phyloP scores from a whole-genome alignment of 108 stramenopile genomes.

The Aureococcus anophagefferens region DNA sequence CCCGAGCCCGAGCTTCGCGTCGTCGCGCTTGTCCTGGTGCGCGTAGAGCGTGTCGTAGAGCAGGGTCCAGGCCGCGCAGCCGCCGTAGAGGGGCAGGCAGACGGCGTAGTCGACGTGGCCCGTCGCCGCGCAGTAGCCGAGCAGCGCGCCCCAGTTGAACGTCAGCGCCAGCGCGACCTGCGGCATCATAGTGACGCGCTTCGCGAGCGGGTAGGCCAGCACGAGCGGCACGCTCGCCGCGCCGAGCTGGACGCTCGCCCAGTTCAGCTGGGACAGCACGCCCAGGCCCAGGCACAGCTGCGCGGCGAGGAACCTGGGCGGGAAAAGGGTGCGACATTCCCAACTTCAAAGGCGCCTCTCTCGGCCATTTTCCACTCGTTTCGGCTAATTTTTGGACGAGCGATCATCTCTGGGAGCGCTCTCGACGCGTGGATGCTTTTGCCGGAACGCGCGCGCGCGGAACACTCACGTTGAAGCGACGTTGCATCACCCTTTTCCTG shows the following conservation, averaged over 20 bases:
- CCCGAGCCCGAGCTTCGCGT: slow-evolving; percentile 69
- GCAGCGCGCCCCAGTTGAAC: slow-evolving; percentile 94
- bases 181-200: slow-evolving; percentile 84
- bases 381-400: too few species aligned
- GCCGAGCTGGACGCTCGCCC: slow-evolving; percentile 49
- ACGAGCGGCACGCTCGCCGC: slow-evolving; percentile 80
- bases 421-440: too few species aligned
- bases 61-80: slow-evolving; percentile 85
- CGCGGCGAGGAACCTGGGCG: too few species aligned
- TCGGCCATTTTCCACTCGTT: too few species aligned
- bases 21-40: slow-evolving; percentile 92
- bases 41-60: slow-evolving; percentile 98
- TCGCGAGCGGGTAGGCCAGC: slow-evolving; percentile 81
- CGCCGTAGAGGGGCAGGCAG: slow-evolving; percentile 69
- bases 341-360: too few species aligned
- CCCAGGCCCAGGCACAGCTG: slow-evolving; percentile 73
- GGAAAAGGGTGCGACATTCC: too few species aligned
- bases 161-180: slow-evolving; percentile 88
- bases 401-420: too few species aligned
- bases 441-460: too few species aligned
- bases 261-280: slow-evolving; percentile 71
- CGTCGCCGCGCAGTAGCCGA: slow-evolving; percentile 76
- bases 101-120: slow-evolving; percentile 58
- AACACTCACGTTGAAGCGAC: too few species aligned
- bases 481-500: too few species aligned